phyloP scores from a whole-genome alignment of 352 stramenopile genomes.

The Pythium grandisporangium region DNA sequence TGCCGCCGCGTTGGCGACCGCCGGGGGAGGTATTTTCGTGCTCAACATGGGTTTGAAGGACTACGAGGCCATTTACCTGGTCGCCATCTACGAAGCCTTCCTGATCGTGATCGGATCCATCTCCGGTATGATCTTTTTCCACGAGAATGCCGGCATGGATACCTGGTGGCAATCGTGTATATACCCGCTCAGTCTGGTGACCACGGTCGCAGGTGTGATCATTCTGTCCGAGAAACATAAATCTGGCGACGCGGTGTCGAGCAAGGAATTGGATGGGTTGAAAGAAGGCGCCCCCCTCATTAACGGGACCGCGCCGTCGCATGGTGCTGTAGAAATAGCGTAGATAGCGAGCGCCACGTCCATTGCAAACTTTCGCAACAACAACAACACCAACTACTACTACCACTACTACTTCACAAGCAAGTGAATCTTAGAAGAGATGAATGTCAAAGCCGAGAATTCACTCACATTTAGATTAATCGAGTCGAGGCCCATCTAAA shows the following conservation, averaged over 20 bases:
- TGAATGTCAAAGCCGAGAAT: too few species aligned
- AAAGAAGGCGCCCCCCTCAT: constrained; percentile 21
- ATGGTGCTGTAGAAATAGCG: constrained; percentile 17
- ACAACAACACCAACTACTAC: too few species aligned
- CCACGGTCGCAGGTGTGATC: constrained; percentile 69
- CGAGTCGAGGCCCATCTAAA: too few species aligned
- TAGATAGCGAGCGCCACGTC: too few species aligned
- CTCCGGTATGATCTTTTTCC: constrained; percentile 83
- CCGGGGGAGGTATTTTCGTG: constrained; percentile 73
- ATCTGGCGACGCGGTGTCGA: constrained; percentile 24
- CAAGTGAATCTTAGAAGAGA: too few species aligned
- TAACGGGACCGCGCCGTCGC: constrained; percentile 5
- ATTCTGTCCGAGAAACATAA: constrained; percentile 81
- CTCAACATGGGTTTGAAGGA: constrained; percentile 65
- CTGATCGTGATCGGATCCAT: constrained; percentile 80
- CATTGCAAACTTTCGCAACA: too few species aligned
- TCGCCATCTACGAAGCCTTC: constrained; percentile 80
- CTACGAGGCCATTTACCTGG: constrained; percentile 82
- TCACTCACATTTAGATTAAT: too few species aligned
- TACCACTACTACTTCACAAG: too few species aligned
- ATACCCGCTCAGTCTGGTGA: constrained; percentile 72
- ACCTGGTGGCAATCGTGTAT: constrained; percentile 71
- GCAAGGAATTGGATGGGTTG: constrained; percentile 7
- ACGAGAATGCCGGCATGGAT: constrained; percentile 76
- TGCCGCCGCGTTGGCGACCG: constrained; percentile 39